Evolutionary conservation across 1,284 basidiomycete genomes (phyloP).

Genomic region (Tilletiopsis washingtonensis): DNA sequence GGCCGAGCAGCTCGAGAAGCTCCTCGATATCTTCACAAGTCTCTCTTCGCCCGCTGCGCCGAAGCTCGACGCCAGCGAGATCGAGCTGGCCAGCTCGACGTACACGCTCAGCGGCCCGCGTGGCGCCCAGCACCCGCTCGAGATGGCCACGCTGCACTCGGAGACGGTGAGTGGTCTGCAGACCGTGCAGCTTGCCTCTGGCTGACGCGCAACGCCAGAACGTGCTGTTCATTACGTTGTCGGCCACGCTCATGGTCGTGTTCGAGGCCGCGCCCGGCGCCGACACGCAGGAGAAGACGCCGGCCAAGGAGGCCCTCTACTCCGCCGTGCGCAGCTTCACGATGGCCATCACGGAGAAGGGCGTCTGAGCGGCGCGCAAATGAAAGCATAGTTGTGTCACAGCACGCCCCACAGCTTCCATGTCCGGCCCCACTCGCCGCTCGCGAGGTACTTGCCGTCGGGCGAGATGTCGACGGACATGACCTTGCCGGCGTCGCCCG

Average conservation of each 20-base stretch:
- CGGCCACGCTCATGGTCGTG: conserved; percentile 15
- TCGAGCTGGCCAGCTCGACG: conserved; percentile 7
- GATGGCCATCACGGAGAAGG: conserved; percentile 15
- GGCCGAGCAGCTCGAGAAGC: conserved; percentile 2
- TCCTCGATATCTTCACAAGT: conserved; percentile 16
- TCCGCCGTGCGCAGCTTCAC: conserved; percentile 14
- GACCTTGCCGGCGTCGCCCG: conserved; percentile 90
- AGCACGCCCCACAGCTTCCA: too few relatives aligned
- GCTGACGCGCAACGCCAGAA: background rate
- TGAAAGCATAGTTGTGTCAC: too few relatives aligned
- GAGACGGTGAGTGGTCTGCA: conserved; percentile 2
- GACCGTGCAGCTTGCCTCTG: too few relatives aligned
- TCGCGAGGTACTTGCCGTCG: conserved; percentile 18
- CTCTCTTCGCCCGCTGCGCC: conserved; percentile 12
- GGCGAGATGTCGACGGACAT: conserved; percentile 82
- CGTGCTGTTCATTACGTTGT: conserved; percentile 16
- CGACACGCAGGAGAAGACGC: conserved; percentile 10
- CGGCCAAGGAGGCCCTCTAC: conserved; percentile 19
- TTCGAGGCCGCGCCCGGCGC: conserved; percentile 15
- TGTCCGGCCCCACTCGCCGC: conserved; percentile 15
- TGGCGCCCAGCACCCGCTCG: conserved; percentile 14
- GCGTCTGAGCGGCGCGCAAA: too few relatives aligned
- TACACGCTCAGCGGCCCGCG: conserved; percentile 15
- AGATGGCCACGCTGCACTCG: conserved; percentile 15
- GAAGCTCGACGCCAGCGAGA: conserved; percentile 9